phyloP scores from a whole-genome alignment of 2,329 filamentous ascomycete genomes.

The Phialophora verrucosa region DNA sequence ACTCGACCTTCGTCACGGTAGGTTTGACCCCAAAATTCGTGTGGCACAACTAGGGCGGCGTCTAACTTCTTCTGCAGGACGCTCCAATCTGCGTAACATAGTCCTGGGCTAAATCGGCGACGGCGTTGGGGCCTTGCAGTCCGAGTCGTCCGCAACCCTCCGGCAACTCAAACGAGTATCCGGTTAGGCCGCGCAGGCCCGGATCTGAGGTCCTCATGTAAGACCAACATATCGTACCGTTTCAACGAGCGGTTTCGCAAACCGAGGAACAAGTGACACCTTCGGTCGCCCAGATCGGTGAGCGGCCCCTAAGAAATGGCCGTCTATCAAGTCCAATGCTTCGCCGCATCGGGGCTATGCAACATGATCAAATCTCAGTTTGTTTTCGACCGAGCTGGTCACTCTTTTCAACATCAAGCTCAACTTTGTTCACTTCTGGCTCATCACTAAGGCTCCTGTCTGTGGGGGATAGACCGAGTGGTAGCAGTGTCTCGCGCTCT shows the following conservation, averaged over 20 bases:
- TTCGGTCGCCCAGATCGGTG: not conserved
- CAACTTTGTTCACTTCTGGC: conserved; percentile 9
- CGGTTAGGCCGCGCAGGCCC: not conserved
- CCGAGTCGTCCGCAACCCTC: not conserved
- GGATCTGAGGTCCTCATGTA: conserved; percentile 23
- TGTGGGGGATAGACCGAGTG: not conserved
- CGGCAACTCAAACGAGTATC: not conserved
- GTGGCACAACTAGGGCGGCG: not conserved
- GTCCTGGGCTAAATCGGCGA: conserved; percentile 32
- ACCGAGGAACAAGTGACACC: not conserved
- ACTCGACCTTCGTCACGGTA: conserved; percentile 39
- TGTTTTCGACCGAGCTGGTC: conserved; percentile 28
- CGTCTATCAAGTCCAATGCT: not conserved
- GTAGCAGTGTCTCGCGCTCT: not conserved
- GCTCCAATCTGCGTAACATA: conserved; percentile 39
- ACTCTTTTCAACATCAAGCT: conserved; percentile 29
- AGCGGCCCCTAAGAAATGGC: not conserved
- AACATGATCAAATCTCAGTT: not conserved
- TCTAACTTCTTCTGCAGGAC: conserved; percentile 31
- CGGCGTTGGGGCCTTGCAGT: conserved; percentile 25
- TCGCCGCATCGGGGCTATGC: not conserved
- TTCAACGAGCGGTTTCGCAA: not conserved
- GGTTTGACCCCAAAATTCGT: conserved; percentile 16
- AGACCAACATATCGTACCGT: conserved; percentile 19
- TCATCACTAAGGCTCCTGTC: conserved; percentile 4